Percentiles rank a stretch among this genome's conserved stretches.
These are phyloP conservation scores for Penicillium daleae DNA, from an alignment of 495 filamentous ascomycete species.

Conservation along the genomic window DNA sequence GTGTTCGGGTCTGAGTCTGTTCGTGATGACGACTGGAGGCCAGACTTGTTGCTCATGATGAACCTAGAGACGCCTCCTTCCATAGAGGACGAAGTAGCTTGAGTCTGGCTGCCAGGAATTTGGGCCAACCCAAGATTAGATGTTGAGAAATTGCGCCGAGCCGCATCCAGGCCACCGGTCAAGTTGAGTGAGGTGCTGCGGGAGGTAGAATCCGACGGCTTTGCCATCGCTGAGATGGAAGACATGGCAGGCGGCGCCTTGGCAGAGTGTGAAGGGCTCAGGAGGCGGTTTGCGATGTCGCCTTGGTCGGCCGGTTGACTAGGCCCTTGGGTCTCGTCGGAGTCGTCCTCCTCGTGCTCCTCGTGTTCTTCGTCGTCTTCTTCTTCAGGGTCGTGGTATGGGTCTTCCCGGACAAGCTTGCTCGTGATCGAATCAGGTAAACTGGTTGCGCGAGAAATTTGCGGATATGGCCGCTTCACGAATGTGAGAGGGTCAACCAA, in stretches of 20 bases:
- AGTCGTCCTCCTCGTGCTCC: conserved; percentile 34
- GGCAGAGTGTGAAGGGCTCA: conserved; percentile 47
- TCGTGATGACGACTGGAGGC: conserved; percentile 37
- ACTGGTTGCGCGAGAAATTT: conserved; percentile 48
- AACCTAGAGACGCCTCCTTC: conserved; percentile 53
- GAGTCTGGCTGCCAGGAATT: conserved; percentile 34
- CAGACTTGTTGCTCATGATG: conserved; percentile 43
- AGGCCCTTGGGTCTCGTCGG: conserved; percentile 18
- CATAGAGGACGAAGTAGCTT: conserved; percentile 51
- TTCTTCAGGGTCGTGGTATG: conserved; percentile 20
- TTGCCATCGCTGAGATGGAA: conserved; percentile 51
- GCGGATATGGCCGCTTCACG: conserved; percentile 52
- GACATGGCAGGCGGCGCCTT: conserved; percentile 55
- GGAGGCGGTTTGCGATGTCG: conserved; percentile 45
- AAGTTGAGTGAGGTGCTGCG: conserved; percentile 46
- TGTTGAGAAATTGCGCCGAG: conserved; percentile 41
- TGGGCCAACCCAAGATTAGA: conserved; percentile 32
- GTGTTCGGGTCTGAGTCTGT: conserved; percentile 55
- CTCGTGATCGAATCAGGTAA: conserved; percentile 49
- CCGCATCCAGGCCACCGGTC: conserved; percentile 37
- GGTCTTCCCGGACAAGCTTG: conserved; percentile 33
- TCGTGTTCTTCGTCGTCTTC: conserved; percentile 35
- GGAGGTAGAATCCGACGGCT: conserved; percentile 39
- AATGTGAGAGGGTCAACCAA: conserved; percentile 53
- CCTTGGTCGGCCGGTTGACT: conserved; percentile 33